These are phyloP conservation scores for Citropsis articulata DNA, from an alignment of 345 rosid genomes.

Conservation along the genomic window DNA sequence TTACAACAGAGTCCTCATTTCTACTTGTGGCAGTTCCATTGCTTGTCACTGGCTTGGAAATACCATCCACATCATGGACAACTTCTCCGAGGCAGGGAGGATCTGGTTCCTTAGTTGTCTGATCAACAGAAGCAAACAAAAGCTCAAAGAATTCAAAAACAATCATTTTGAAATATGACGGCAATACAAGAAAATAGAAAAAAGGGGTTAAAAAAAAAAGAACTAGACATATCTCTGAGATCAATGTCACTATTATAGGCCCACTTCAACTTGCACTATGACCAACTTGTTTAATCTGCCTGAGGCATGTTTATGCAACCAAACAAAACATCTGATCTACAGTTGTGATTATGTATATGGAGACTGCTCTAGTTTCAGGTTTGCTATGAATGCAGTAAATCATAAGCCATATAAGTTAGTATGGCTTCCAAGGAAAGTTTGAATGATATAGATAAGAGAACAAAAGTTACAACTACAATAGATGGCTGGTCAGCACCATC, in stretches of 20 bases:
- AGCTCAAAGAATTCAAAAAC: not conserved
- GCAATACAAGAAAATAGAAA: not conserved
- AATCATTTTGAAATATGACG: not conserved
- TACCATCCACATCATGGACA: constrained; percentile 18
- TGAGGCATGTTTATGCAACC: not conserved
- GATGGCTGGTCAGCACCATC: not conserved
- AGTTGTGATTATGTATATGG: not conserved
- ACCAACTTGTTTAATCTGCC: not conserved
- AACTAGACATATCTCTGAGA: not conserved
- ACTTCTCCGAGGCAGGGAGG: constrained; percentile 24
- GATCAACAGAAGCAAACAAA: constrained; percentile 12
- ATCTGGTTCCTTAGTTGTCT: constrained; percentile 22
- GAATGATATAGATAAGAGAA: not conserved
- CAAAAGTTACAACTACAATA: not conserved
- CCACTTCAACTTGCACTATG: not conserved
- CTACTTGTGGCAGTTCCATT: constrained; percentile 28
- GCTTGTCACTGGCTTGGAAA: constrained; percentile 20
- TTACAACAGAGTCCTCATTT: constrained; percentile 5
- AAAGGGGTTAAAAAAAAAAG: no score
- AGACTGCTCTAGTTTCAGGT: not conserved
- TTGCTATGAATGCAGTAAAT: not conserved
- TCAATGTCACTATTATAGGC: not conserved
- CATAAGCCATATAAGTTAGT: not conserved
- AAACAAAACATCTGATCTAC: not conserved
- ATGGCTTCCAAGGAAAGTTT: not conserved